Conservation (phyloP, 2,329 filamentous ascomycete genomes). For the Fusarium aywerte region DNA sequence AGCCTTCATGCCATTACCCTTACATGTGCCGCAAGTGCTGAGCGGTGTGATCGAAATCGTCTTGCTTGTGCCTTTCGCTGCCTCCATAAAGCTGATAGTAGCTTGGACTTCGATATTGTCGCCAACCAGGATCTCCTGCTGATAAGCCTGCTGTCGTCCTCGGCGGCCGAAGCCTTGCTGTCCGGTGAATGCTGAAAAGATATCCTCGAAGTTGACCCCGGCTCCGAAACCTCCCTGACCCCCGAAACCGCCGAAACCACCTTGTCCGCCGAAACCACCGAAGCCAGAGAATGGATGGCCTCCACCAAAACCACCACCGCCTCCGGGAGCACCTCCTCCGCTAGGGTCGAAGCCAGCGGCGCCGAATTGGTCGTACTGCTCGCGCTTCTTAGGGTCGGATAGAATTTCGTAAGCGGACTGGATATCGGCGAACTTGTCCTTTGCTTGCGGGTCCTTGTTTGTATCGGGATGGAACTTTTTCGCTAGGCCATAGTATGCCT, state of each 20-base stretch:
- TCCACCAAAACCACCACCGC: constrained; percentile 70
- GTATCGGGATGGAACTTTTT: constrained; percentile 99
- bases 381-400: constrained; percentile 91
- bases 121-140: constrained; percentile 84
- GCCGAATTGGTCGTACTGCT: constrained; percentile 91
- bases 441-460: constrained; percentile 93
- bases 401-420: constrained; percentile 94
- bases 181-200: constrained; percentile 87
- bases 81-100: constrained; percentile 94
- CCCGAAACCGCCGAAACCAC: constrained; percentile 35
- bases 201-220: constrained; percentile 95
- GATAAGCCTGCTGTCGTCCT: constrained; percentile 70
- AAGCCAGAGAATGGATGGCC: constrained; percentile 73
- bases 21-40: constrained; percentile 82
- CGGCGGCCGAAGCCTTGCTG: constrained; percentile 63
- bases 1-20: constrained; percentile 84
- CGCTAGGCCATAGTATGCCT: constrained; percentile 95
- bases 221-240: constrained; percentile 75
- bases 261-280: constrained; percentile 40
- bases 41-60: constrained; percentile 88
- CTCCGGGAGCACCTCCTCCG: constrained; percentile 66
- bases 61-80: constrained; percentile 89
- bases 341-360: constrained; percentile 86
- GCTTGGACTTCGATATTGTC: constrained; percentile 96
- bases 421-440: constrained; percentile 93